phyloP scores from a whole-genome alignment of 805 yeast species.

The Wickerhamomyces silvicola region DNA sequence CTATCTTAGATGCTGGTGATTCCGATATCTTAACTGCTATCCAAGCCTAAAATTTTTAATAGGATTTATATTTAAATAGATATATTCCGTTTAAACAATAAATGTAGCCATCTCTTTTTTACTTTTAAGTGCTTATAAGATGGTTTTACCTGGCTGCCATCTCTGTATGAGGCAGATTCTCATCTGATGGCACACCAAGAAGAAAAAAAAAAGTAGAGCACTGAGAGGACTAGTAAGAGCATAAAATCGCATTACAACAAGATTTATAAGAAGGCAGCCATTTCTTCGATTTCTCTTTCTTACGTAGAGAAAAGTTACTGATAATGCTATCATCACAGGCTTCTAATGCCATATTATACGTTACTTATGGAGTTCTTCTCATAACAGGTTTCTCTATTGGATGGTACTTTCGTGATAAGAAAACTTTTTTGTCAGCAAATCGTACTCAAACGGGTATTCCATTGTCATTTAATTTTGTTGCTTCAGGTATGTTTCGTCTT shows the following conservation, averaged over 20 bases:
- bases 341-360: conserved; percentile 58
- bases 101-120: too few species aligned
- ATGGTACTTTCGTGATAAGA: conserved; percentile 42
- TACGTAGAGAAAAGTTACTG: neutral
- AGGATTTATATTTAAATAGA: neutral
- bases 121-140: too few species aligned
- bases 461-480: conserved; percentile 80
- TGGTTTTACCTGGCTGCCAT: too few species aligned
- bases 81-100: too few species aligned
- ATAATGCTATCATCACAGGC: conserved; percentile 40
- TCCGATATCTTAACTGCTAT: conserved; percentile 86
- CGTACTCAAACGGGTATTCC: conserved; percentile 78
- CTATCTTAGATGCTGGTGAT: conserved; percentile 98
- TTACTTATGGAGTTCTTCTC: conserved; percentile 50
- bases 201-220: too few species aligned
- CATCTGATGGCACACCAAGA: too few species aligned
- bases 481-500: conserved; percentile 63
- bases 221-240: too few species aligned
- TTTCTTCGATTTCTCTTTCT: neutral
- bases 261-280: too few species aligned
- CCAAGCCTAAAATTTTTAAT: conserved; percentile 13
- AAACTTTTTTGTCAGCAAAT: conserved; percentile 67
- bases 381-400: conserved; percentile 55
- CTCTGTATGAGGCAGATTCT: too few species aligned
- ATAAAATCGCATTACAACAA: too few species aligned